Percentiles rank a stretch among this genome's conserved stretches.
phyloP scores from a whole-genome alignment of 768 basidiomycete genomes.

The Podaxis sp. region DNA sequence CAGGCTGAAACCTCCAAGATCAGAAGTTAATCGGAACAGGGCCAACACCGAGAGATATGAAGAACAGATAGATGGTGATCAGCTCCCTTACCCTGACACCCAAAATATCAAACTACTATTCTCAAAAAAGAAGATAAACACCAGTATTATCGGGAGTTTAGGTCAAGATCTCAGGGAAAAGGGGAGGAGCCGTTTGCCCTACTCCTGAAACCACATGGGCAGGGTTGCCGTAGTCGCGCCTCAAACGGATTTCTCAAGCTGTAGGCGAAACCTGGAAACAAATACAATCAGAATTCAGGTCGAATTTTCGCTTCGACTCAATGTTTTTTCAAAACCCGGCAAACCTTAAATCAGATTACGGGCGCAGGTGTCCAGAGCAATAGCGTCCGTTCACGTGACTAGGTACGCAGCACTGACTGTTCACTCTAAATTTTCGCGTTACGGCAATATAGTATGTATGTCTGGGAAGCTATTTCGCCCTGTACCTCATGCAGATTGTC shows the following conservation, averaged over 20 bases:
- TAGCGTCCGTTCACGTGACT: slow-evolving; percentile 6
- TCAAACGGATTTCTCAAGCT: neutral
- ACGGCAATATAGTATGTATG: neutral
- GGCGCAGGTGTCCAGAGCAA: neutral
- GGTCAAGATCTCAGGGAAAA: slow-evolving; percentile 6
- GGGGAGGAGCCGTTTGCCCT: neutral
- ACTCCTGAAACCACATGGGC: slow-evolving; percentile 6
- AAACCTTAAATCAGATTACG: neutral
- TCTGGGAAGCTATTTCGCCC: neutral
- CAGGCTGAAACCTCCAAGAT: neutral
- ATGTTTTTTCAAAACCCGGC: neutral
- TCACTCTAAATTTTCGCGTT: slow-evolving; percentile 4
- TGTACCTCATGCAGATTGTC: neutral
- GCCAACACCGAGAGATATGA: slow-evolving; percentile 1
- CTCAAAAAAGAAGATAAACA: neutral
- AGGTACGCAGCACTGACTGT: neutral
- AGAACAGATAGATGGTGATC: neutral
- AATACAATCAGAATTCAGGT: neutral
- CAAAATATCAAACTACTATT: slow-evolving; percentile 11
- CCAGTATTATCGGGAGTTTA: neutral
- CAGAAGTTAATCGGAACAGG: slow-evolving; percentile 14
- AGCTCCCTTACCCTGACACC: slow-evolving; percentile 4
- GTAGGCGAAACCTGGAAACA: slow-evolving; percentile 4
- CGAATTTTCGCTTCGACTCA: neutral
- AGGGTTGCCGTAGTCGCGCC: neutral